Conservation (phyloP, 129 eudicot species). For the Dittrichia graveolens region DNA sequence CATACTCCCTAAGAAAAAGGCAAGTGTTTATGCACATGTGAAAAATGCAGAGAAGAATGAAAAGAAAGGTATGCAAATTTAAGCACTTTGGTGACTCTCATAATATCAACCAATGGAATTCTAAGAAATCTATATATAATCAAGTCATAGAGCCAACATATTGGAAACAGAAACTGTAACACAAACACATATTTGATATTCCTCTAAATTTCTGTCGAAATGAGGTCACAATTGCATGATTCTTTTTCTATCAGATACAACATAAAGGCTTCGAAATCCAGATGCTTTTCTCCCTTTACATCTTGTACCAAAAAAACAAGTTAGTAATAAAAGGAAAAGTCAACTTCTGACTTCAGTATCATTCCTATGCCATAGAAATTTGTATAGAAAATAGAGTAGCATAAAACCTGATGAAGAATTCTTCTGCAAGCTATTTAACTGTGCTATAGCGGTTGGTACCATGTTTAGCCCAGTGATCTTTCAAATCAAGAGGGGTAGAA, state of each 20-base stretch:
- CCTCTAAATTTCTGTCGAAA: neutral
- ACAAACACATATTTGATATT: neutral
- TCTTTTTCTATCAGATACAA: constrained; percentile 22
- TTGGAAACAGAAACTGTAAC: neutral
- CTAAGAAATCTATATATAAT: neutral
- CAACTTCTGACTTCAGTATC: neutral
- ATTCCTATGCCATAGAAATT: neutral
- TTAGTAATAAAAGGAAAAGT: neutral
- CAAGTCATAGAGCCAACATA: neutral
- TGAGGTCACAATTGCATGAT: constrained; percentile 25
- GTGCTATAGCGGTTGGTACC: constrained; percentile 69
- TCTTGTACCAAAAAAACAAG: neutral
- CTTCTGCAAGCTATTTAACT: constrained; percentile 43
- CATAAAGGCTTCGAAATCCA: constrained; percentile 3
- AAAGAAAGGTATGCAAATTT: too few relatives aligned
- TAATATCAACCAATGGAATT: too few relatives aligned
- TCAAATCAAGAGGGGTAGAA: constrained; percentile 66
- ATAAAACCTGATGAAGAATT: neutral
- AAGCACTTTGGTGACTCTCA: too few relatives aligned
- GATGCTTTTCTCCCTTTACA: neutral
- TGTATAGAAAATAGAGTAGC: neutral
- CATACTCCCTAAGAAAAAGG: too few relatives aligned
- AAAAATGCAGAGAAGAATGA: too few relatives aligned
- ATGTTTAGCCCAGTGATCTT: constrained; percentile 77
- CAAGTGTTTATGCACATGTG: too few relatives aligned